These are phyloP conservation scores for Gaeumannomyces sp. DNA, from an alignment of 2,329 filamentous ascomycete genomes.

Conservation along the genomic window DNA sequence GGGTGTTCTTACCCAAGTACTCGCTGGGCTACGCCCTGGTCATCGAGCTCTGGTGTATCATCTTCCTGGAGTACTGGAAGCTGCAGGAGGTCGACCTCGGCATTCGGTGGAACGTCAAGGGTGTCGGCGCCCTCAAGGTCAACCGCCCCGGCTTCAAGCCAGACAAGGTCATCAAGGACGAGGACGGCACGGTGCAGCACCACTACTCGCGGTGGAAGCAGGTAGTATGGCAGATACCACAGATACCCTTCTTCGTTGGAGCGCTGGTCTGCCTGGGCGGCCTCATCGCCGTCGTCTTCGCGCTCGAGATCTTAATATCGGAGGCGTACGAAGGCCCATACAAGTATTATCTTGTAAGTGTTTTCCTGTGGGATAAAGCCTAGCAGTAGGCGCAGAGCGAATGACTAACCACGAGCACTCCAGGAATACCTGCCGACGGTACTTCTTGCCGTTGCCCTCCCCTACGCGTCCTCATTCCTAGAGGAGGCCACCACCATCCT, in stretches of 20 bases:
- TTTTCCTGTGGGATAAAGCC: not conserved
- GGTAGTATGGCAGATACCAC: constrained; percentile 58
- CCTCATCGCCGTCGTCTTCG: constrained; percentile 64
- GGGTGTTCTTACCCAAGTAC: constrained; percentile 78
- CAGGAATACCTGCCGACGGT: constrained; percentile 68
- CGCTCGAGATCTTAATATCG: constrained; percentile 68
- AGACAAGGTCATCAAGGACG: constrained; percentile 55
- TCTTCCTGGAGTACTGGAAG: constrained; percentile 96
- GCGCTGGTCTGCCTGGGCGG: constrained; percentile 54
- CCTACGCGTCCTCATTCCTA: constrained; percentile 57
- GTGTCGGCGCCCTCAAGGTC: constrained; percentile 74
- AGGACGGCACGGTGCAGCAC: constrained; percentile 54
- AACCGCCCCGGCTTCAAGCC: constrained; percentile 62
- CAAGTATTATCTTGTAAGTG: constrained; percentile 54
- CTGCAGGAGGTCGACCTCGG: constrained; percentile 82
- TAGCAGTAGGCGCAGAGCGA: not conserved
- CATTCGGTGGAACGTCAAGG: constrained; percentile 81
- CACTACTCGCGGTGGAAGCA: constrained; percentile 61
- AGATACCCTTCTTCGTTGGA: constrained; percentile 61
- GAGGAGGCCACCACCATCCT: constrained; percentile 57
- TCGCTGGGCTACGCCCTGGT: constrained; percentile 73
- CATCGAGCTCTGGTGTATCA: constrained; percentile 77
- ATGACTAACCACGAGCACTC: not conserved
- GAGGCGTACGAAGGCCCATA: constrained; percentile 67
- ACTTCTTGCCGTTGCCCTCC: constrained; percentile 60